A percentile compares a stretch with the other conserved stretches of the same genome.
These are phyloP conservation scores for Adansonia grandidieri DNA, from an alignment of 441 rosid species.

Conservation along the genomic window DNA sequence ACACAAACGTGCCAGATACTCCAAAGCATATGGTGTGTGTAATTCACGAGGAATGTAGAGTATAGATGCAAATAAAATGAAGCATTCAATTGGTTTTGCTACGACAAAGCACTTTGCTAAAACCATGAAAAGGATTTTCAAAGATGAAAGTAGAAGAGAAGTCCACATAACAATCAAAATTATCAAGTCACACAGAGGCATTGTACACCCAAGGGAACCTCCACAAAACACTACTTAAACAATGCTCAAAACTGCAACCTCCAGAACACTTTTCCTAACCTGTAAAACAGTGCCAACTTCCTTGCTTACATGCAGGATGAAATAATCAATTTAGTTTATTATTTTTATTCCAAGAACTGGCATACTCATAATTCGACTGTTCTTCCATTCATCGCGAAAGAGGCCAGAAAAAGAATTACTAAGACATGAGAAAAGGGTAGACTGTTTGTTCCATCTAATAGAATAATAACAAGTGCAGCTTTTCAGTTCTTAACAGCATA, in stretches of 20 bases:
- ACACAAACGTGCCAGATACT: not conserved
- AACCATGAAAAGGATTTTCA: not conserved
- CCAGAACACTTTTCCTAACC: not conserved
- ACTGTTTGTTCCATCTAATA: slow-evolving; percentile 4
- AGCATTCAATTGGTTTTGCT: not conserved
- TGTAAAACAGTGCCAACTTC: not conserved
- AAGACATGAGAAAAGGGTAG: not conserved
- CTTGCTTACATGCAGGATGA: not conserved
- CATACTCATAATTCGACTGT: not conserved
- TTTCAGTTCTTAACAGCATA: slow-evolving; percentile 9
- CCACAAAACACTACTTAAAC: not conserved
- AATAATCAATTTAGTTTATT: not conserved
- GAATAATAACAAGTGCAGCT: slow-evolving; percentile 9
- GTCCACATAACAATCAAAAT: not conserved
- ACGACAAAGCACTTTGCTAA: not conserved
- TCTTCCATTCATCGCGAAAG: not conserved
- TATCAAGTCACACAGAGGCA: slow-evolving; percentile 5
- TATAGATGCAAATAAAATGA: not conserved
- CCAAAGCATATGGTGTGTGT: too few species aligned
- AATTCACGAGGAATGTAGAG: not conserved
- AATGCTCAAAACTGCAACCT: slow-evolving; percentile 17
- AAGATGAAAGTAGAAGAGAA: slow-evolving; percentile 8
- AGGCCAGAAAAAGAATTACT: not conserved
- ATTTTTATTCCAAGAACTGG: slow-evolving; percentile 14
- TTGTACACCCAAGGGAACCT: slow-evolving; percentile 12